phyloP scores from a whole-genome alignment of 164 flowering plant species.

The Saururus chinensis region DNA sequence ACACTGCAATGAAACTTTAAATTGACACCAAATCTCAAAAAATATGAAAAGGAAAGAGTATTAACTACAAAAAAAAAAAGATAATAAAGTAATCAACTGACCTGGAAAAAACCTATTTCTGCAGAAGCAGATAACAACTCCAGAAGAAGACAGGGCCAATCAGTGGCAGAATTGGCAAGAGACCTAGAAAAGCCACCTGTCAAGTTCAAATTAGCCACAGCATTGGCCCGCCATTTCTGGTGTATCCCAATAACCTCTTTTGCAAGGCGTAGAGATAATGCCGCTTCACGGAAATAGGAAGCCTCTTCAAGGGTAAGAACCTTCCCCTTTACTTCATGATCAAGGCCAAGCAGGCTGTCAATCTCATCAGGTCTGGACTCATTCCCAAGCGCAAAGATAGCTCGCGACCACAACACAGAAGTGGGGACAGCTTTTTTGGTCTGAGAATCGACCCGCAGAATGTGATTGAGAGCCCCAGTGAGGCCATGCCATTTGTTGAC shows the following conservation, averaged over 20 bases:
- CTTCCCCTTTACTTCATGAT: constrained; percentile 10
- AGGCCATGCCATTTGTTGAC: constrained; percentile 73
- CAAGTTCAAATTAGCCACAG: constrained; percentile 53
- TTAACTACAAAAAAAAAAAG: not conserved
- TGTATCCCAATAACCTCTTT: constrained; percentile 73
- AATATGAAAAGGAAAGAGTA: not conserved
- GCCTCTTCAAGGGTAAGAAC: constrained; percentile 40
- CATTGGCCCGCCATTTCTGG: constrained; percentile 70
- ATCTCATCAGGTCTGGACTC: constrained; percentile 33
- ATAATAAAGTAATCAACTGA: constrained; percentile 5
- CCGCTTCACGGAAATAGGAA: constrained; percentile 50
- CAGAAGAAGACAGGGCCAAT: constrained; percentile 79
- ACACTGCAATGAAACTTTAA: not conserved
- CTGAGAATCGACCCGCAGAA: constrained; percentile 11
- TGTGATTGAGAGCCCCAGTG: constrained; percentile 42
- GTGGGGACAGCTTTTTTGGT: constrained; percentile 7
- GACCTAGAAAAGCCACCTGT: constrained; percentile 71
- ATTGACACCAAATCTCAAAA: not conserved
- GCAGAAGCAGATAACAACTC: constrained; percentile 72
- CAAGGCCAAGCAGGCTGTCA: constrained; percentile 30
- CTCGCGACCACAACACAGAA: constrained; percentile 64
- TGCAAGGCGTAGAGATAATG: constrained; percentile 60
- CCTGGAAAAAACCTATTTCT: constrained; percentile 74
- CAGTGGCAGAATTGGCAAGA: constrained; percentile 64
- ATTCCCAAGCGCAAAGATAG: constrained; percentile 46